These are phyloP conservation scores for Thinopyrum elongatum DNA, from an alignment of 176 grass and related monocot genomes.

Conservation along the genomic window DNA sequence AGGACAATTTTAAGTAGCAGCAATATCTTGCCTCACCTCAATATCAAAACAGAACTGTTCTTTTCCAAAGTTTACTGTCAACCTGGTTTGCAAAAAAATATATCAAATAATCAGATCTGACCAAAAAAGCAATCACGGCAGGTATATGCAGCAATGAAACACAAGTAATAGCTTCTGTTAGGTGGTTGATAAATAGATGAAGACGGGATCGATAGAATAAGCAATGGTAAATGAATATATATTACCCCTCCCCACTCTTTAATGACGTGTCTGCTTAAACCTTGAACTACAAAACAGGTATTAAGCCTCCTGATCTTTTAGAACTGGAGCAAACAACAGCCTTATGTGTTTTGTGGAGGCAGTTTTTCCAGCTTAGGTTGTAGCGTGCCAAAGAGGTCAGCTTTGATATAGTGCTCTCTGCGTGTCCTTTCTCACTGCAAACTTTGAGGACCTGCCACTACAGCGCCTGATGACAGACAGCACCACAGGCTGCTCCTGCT, in stretches of 20 bases:
- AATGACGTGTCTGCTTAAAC: not conserved
- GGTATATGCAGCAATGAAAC: not conserved
- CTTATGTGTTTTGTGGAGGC: not conserved
- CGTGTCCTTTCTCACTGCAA: not conserved
- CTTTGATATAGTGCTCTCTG: not conserved
- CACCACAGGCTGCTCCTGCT: too few relatives aligned
- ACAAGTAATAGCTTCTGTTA: not conserved
- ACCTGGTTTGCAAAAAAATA: slow-evolving; percentile 45
- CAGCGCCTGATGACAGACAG: not conserved
- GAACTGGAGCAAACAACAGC: not conserved
- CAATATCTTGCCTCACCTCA: slow-evolving; percentile 48
- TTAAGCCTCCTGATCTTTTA: not conserved
- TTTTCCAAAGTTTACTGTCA: slow-evolving; percentile 87
- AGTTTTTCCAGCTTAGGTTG: not conserved
- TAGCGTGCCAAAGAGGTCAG: not conserved
- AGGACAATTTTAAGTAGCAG: not conserved
- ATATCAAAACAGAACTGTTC: slow-evolving; percentile 88
- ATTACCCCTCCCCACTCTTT: not conserved
- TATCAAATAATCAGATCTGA: slow-evolving; percentile 6
- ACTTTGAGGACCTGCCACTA: not conserved
- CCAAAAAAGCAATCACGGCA: slow-evolving; percentile 23
- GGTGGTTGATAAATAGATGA: not conserved
- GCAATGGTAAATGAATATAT: not conserved
- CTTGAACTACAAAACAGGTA: not conserved
- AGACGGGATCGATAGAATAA: not conserved